Percentiles rank a stretch among this genome's conserved stretches.
phyloP scores from a whole-genome alignment of 2,329 filamentous ascomycete species.

The Blastomyces emzantsi region DNA sequence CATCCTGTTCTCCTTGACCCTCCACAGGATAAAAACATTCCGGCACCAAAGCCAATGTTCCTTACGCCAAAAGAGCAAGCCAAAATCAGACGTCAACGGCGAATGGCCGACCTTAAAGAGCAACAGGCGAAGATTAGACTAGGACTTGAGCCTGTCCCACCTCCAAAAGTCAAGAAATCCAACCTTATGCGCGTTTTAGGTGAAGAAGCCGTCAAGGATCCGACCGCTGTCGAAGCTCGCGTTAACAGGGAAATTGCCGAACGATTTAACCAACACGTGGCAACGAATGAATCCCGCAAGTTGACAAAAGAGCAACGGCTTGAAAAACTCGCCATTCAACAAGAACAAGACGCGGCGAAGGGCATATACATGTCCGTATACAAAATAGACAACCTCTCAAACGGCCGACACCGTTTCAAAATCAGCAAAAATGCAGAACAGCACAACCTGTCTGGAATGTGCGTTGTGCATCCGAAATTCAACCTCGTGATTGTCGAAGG shows the following conservation, averaged over 20 bases:
- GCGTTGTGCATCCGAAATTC: conserved; percentile 81
- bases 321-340: conserved; percentile 73
- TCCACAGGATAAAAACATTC: conserved; percentile 75
- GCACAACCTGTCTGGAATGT: conserved; percentile 75
- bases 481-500: conserved; percentile 89
- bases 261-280: conserved; percentile 67
- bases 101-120: conserved; percentile 91
- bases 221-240: conserved; percentile 88
- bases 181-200: conserved; percentile 97
- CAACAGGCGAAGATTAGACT: conserved; percentile 92
- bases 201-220: conserved; percentile 87
- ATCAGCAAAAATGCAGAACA: conserved; percentile 90
- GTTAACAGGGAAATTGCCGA: conserved; percentile 91
- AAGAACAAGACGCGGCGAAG: conserved; percentile 78
- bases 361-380: conserved; percentile 83
- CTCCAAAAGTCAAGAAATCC: conserved; percentile 92
- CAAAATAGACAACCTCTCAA: conserved; percentile 79
- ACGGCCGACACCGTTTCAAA: conserved; percentile 89
- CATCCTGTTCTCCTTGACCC: conserved; percentile 87
- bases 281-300: conserved; percentile 73
- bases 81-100: conserved; percentile 78
- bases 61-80: conserved; percentile 85
- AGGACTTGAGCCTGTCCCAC: conserved; percentile 78
- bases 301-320: conserved; percentile 78
- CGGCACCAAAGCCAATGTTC: conserved; percentile 79